Base-by-base conservation (phyloP, 2,329 filamentous ascomycete species). In the Xylaria digitata region DNA sequence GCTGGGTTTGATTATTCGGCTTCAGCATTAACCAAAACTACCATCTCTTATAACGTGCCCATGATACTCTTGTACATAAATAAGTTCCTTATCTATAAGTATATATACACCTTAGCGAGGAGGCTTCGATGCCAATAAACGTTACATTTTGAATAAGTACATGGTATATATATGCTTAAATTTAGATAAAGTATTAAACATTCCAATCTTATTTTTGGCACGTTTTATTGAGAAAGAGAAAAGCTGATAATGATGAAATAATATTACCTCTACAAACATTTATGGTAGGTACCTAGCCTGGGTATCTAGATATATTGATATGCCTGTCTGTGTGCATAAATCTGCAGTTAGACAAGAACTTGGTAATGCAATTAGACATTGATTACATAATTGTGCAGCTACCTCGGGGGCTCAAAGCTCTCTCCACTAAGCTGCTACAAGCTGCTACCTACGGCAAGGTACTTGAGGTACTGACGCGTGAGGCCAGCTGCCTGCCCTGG, bases 401-500 rank as follows among this genome's bases (percentile, higher is more conserved):
- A 34, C 32, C 2, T 34, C 23, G 6, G 17, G 32, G 26, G 19
- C 37, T 32, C 40, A 37, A 19, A 50, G 56, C 42, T 48, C 23
- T 60, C 55, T 48, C 55, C 30, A 58, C 42, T 45, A 11, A 37
- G 21, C 43, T 30, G 37, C 11, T 15, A 13, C n/a, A n/a, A n/a
- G n/a, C n/a, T n/a, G n/a, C n/a, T n/a, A n/a, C n/a, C n/a, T n/a
- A n/a, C n/a, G n/a, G n/a, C n/a, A n/a, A n/a, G 50, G 49, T 63
- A 43, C 43, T 5, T 8, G 3, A 8, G 34, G 43, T 50, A 65
- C 69, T 70, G 72, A 75, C 75, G 75, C 73, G 74, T 74, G 74
- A 74, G 72, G 65, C 74, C 72, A 76, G 75, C 73, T 76, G 75
- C 75, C 75, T 76, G 72, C 71, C 72, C 68, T 73, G 54, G 56